These are phyloP conservation scores for Gossypium turneri DNA, from an alignment of 345 rosid species.

Conservation along the genomic window DNA sequence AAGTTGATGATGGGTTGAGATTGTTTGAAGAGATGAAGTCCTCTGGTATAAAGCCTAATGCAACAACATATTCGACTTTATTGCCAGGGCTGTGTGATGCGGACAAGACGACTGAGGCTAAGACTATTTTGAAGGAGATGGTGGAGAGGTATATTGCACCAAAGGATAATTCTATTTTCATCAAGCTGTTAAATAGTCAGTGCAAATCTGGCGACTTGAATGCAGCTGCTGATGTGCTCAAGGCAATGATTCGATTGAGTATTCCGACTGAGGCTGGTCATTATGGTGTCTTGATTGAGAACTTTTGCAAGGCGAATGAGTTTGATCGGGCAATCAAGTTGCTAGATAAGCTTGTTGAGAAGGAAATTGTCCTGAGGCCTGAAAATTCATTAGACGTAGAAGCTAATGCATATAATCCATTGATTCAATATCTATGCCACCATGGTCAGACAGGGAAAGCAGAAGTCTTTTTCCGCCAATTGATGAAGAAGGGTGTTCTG, in stretches of 20 bases:
- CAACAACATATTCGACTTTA: conserved; percentile 67
- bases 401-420: conserved; percentile 57
- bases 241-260: conserved; percentile 71
- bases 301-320: conserved; percentile 61
- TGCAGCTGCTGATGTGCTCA: conserved; percentile 71
- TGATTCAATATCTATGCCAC: conserved; percentile 66
- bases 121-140: conserved; percentile 63
- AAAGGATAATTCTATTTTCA: conserved; percentile 65
- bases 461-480: conserved; percentile 74
- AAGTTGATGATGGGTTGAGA: conserved; percentile 66
- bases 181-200: conserved; percentile 56
- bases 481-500: conserved; percentile 79
- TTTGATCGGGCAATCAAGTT: conserved; percentile 65
- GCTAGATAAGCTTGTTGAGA: conserved; percentile 67
- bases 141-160: conserved; percentile 52
- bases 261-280: conserved; percentile 82
- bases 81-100: conserved; percentile 67
- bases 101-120: conserved; percentile 56
- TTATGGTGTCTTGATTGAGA: conserved; percentile 73
- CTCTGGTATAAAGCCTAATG: conserved; percentile 59
- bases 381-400: conserved; percentile 59
- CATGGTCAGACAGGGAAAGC: conserved; percentile 74
- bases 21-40: conserved; percentile 81
- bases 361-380: conserved; percentile 74
- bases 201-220: conserved; percentile 58